A percentile compares a stretch with the other conserved stretches of the same genome.
phyloP scores from a whole-genome alignment of 305 asterid species.

The Striga hermonthica region DNA sequence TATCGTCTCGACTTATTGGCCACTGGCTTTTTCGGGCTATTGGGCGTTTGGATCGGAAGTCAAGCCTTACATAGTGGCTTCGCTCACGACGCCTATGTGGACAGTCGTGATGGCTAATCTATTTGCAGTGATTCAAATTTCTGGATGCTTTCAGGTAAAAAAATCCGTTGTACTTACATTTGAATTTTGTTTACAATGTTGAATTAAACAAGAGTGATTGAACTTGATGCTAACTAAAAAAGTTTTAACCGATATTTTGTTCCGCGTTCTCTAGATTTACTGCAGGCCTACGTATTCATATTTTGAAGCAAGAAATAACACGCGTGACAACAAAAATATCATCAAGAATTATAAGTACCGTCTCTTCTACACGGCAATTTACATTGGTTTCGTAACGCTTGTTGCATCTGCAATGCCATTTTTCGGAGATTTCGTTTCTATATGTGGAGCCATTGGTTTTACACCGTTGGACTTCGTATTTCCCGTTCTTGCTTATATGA shows the following conservation, averaged over 20 bases:
- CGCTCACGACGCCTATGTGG: conserved; percentile 51
- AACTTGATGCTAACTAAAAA: no score
- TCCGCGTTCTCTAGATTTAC: conserved; percentile 43
- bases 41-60: conserved; percentile 67
- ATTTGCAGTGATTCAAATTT: conserved; percentile 58
- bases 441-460: conserved; percentile 64
- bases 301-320: conserved; percentile 43
- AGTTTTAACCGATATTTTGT: no score
- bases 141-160: conserved; percentile 65
- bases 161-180: neutral
- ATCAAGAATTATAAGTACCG: conserved; percentile 26
- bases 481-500: conserved; percentile 47
- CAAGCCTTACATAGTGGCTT: conserved; percentile 53
- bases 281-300: conserved; percentile 59
- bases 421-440: conserved; percentile 59
- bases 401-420: conserved; percentile 55
- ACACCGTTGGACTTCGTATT: conserved; percentile 58
- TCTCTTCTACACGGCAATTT: conserved; percentile 39
- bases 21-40: conserved; percentile 51
- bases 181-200: neutral
- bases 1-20: conserved; percentile 53
- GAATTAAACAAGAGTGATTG: no score
- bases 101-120: conserved; percentile 53
- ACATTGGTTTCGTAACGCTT: conserved; percentile 41
- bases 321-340: neutral